These are phyloP conservation scores for Kingdonia uniflora DNA, from an alignment of 164 flowering plant genomes.

Conservation along the genomic window DNA sequence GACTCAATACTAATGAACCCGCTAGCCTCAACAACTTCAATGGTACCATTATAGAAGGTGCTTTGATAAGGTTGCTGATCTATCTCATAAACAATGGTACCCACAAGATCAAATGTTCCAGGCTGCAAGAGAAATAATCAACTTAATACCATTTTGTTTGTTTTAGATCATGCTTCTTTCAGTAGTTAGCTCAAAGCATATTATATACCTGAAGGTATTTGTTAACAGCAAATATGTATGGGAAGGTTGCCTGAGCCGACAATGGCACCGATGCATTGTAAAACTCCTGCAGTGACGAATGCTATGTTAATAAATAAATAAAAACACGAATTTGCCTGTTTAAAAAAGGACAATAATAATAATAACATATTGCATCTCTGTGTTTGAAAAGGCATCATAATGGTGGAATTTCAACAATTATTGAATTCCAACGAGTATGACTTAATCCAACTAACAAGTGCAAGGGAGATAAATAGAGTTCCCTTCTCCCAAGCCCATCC, in stretches of 20 bases:
- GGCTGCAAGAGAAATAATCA: conserved; percentile 37
- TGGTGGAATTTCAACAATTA: too few relatives aligned
- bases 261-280: conserved; percentile 63
- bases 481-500: too few relatives aligned
- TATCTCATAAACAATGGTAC: conserved; percentile 75
- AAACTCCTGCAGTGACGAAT: conserved; percentile 37
- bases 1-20: conserved; percentile 69
- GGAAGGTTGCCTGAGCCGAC: conserved; percentile 76
- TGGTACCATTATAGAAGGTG: conserved; percentile 81
- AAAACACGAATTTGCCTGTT: too few relatives aligned
- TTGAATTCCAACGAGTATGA: too few relatives aligned
- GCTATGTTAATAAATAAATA: not conserved
- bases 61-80: conserved; percentile 69
- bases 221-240: conserved; percentile 77
- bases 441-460: too few relatives aligned
- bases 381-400: too few relatives aligned
- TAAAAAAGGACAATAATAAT: too few relatives aligned
- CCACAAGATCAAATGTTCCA: conserved; percentile 92
- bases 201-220: conserved; percentile 25
- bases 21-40: conserved; percentile 88
- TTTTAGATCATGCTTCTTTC: too few relatives aligned
- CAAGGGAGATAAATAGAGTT: too few relatives aligned
- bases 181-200: too few relatives aligned
- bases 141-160: too few relatives aligned
- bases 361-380: too few relatives aligned